Base-by-base conservation (phyloP, 371 early-diverging fungal genomes). In the Funneliformis caledonium region DNA sequence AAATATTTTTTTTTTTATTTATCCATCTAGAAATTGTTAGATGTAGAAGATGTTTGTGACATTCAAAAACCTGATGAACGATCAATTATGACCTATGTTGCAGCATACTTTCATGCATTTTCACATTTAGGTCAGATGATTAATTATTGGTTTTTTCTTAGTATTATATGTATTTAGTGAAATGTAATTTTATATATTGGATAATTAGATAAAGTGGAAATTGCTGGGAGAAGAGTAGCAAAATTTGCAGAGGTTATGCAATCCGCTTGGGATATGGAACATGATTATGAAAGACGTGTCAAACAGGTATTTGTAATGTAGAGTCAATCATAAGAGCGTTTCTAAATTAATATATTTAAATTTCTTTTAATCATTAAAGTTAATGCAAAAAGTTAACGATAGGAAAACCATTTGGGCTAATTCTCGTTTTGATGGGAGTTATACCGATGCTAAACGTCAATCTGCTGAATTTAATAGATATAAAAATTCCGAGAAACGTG, bases 51-150 rank as follows among this genome's bases (percentile, higher is more conserved):
- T 87, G 88, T 99, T 37, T 94, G 96, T 80, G 96, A 97, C 84
- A 93, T 94, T n/a, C 84, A 89, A 64, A 96, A 96, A 86, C 99
- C 99, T 14, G 99, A 99, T 88, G 98, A 98, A 81, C 92, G 94
- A 48, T 98, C 98, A 4, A 92, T 99, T 47, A 97, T 99, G 96
- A 99, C 99, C 56, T 99, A 99, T 84, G 97, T 99, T 14, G 97
- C 98, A 10, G 96, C 97, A 86, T 99, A 98, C 85, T 99, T 97
- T 89, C 98, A 98, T 84, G 97, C 98, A 9, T 98, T 98, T 81
- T 94, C 96, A 16, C 92, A 93, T 33, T 89, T 93, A 45, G 95
- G 94, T 87, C 84, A 72, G 61, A 62, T 16, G 14, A 50, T 19
- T 73, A 8, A 48, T 50, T 56, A 19, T 56, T 73, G 14, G 1